A percentile compares a stretch with the other conserved stretches of the same genome.
phyloP scores from a whole-genome alignment of 805 yeast genomes.

The Cyberlindnera sargentensis region DNA sequence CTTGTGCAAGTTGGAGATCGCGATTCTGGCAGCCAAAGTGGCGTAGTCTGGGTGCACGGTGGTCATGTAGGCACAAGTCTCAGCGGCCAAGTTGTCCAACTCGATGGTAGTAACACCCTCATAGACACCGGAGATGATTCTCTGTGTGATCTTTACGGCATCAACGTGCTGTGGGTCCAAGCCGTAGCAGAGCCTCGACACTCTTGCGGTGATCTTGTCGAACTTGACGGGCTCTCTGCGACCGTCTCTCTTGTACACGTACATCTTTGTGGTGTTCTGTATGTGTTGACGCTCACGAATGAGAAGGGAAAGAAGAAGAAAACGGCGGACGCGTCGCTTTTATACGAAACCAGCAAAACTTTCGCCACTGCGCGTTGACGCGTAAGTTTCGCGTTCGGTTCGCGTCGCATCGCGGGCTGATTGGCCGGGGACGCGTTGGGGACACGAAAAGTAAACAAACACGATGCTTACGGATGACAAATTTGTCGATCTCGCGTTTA shows the following conservation, averaged over 20 bases:
- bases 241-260: slow-evolving; percentile 88
- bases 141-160: slow-evolving; percentile 92
- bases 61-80: slow-evolving; percentile 96
- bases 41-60: slow-evolving; percentile 97
- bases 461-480: not conserved
- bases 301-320: not conserved
- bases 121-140: slow-evolving; percentile 93
- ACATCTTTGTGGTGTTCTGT: slow-evolving; percentile 38
- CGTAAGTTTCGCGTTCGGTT: not conserved
- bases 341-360: too few relatives aligned
- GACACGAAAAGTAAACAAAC: slow-evolving; percentile 5
- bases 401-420: slow-evolving; percentile 3
- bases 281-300: not conserved
- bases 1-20: slow-evolving; percentile 90
- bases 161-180: slow-evolving; percentile 88
- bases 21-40: slow-evolving; percentile 87
- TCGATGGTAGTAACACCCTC: slow-evolving; percentile 88
- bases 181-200: slow-evolving; percentile 91
- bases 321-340: slow-evolving; percentile 6
- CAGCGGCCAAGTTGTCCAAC: slow-evolving; percentile 42
- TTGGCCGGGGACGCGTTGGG: slow-evolving; percentile 5
- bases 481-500: too few relatives aligned
- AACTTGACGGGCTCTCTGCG: slow-evolving; percentile 91
- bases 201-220: slow-evolving; percentile 94
- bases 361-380: not conserved